Conservation (phyloP, 2,329 filamentous ascomycete species). For the Xenoacremonium recifei region DNA sequence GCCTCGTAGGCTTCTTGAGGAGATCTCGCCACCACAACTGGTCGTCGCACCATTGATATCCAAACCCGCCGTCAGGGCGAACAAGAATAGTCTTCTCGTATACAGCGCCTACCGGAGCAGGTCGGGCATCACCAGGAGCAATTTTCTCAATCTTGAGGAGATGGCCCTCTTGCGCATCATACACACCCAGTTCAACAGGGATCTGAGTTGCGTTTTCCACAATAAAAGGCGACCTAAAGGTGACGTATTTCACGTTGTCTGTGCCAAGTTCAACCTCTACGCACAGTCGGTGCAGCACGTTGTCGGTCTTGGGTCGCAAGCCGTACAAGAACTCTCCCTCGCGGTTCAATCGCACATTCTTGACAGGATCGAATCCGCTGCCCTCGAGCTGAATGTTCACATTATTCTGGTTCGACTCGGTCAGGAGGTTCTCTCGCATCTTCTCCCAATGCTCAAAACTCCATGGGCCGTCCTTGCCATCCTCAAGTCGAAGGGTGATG, state of each 20-base stretch:
- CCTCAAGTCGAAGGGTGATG: constrained; percentile 73
- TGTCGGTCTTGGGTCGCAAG: constrained; percentile 81
- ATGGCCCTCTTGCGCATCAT: constrained; percentile 81
- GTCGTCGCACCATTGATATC: constrained; percentile 92
- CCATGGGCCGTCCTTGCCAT: constrained; percentile 92
- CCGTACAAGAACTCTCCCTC: constrained; percentile 92
- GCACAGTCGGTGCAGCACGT: constrained; percentile 82
- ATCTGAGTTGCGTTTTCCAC: constrained; percentile 98
- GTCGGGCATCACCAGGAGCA: constrained; percentile 82
- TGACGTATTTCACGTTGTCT: constrained; percentile 98
- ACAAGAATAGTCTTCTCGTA: constrained; percentile 87
- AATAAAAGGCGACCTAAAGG: constrained; percentile 83
- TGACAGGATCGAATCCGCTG: constrained; percentile 89
- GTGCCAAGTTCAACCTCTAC: constrained; percentile 88
- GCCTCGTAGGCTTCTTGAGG: constrained; percentile 78
- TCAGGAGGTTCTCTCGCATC: constrained; percentile 87
- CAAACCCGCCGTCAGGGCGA: constrained; percentile 91
- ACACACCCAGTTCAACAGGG: constrained; percentile 89
- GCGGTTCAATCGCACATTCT: constrained; percentile 85
- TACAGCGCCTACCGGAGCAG: constrained; percentile 87
- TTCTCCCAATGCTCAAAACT: constrained; percentile 96
- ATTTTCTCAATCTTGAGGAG: constrained; percentile 98
- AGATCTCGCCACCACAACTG: constrained; percentile 91
- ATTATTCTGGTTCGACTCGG: constrained; percentile 75
- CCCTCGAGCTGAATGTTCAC: constrained; percentile 85